Evolutionary conservation across 371 early-diverging fungal genomes (phyloP), one percentile per base, ranked within the genome.

Genomic region (Rhizopus arrhizus): DNA sequence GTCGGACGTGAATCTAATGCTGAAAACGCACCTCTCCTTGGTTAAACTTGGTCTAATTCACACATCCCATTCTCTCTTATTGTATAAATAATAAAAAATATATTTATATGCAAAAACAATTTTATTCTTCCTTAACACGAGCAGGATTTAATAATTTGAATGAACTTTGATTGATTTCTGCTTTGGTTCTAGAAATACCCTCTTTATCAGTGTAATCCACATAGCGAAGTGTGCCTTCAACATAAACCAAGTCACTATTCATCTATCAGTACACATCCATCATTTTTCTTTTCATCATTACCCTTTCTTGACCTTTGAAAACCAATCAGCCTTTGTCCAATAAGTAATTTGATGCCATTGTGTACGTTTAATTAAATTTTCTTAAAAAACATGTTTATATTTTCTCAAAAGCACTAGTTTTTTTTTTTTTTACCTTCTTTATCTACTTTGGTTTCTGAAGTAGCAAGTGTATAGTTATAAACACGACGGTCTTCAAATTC

Each of bases 221-320:
- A 65, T 86, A 86, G 36, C 83, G 82, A 51, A 88, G 70, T 8
- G 66, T 62, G 16, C 88, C 88, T 61, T 85, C 86, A 15, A 88
- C 83, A 70, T 80, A 84, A 10, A 88, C 83, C 50, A 82, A 70
- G 57, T 83, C 84, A 50, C 88, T 81, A 31, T 28, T 43, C 15
- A 13, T 43, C n/a, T 43, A 43, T 13, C 11, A 43, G n/a, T 2
- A 15, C 2, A n/a, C 15, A 43, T 43, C 3, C 3, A 43, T 6
- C 13, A 1, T 13, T 13, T 36, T 2, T 36, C 11, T 36, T 36
- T 36, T 36, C 11, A 6, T 9, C 36, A 38, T 64, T 71, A 81
- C 81, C 81, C 85, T 61, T 82, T 83, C 66, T 81, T 81, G 34
- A 85, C 69, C 33, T 75, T 72, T 5, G 69, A 73, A 38, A 82